Evolutionary conservation across 2,329 filamentous ascomycete genomes (phyloP).

Genomic region (Escovopsis sp.): DNA sequence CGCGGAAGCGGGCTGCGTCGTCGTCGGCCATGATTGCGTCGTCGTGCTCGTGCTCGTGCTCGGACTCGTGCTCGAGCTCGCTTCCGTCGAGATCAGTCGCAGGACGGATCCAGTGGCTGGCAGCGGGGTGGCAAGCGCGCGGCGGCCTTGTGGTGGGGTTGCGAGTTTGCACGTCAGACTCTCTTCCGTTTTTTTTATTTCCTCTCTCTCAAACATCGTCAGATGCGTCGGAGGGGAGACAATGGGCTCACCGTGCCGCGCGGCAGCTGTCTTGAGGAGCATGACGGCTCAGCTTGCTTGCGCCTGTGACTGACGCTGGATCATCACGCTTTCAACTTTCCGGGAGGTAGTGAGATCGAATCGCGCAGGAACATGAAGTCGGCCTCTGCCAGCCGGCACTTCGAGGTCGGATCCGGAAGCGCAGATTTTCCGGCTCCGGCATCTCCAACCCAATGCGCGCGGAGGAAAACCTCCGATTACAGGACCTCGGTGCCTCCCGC

Average conservation of each 20-base stretch:
- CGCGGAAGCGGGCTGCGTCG: constrained; percentile 7
- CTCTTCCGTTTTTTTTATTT: too few relatives aligned
- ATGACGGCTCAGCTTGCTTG: constrained; percentile 21
- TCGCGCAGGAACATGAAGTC: constrained; percentile 1
- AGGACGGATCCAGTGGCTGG: constrained; percentile 14
- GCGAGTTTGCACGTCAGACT: neutral
- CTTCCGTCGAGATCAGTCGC: constrained; percentile 19
- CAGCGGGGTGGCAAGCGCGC: constrained; percentile 31
- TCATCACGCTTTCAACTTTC: constrained; percentile 2
- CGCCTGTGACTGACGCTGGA: constrained; percentile 5
- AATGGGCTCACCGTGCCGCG: constrained; percentile 36
- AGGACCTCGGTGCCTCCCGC: too few relatives aligned
- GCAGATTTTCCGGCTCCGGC: constrained; percentile 10
- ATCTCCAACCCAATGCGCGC: neutral
- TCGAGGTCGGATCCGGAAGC: constrained; percentile 6
- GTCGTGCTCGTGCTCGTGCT: constrained; percentile 2
- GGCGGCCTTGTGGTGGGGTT: constrained; percentile 36
- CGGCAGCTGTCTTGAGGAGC: constrained; percentile 38
- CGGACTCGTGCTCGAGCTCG: constrained; percentile 8
- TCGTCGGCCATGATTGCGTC: constrained; percentile 10
- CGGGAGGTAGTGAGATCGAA: constrained; percentile 12
- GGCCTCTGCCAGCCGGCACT: constrained; percentile 2
- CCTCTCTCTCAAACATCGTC: too few relatives aligned
- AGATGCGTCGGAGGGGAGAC: neutral
- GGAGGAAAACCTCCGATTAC: too few relatives aligned